A percentile compares a stretch with the other conserved stretches of the same genome.
Conservation (phyloP, 441 rosid species). For the Eutrema salsugineum region DNA sequence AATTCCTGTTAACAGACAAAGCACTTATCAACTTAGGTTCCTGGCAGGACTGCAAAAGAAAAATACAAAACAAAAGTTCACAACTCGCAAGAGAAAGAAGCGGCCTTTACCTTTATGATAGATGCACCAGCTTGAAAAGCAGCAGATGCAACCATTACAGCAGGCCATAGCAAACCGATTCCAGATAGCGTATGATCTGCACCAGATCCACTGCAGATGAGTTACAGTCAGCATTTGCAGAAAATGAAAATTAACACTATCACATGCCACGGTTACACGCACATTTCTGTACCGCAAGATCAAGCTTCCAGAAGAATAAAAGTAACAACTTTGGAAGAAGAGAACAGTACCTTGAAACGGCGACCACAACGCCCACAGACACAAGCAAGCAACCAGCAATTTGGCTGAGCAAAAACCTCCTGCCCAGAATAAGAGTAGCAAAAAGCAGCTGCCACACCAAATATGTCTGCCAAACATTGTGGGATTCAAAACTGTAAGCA, state of each 20-base stretch:
- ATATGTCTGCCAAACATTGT: slow-evolving; percentile 52
- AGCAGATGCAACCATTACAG: slow-evolving; percentile 72
- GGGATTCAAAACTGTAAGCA: not conserved
- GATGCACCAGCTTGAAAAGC: slow-evolving; percentile 90
- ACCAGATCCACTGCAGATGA: slow-evolving; percentile 64
- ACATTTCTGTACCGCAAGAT: not conserved
- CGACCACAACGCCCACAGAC: slow-evolving; percentile 70
- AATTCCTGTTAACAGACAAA: slow-evolving; percentile 57
- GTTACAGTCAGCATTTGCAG: slow-evolving; percentile 10
- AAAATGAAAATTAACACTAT: not conserved
- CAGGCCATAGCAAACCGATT: slow-evolving; percentile 62
- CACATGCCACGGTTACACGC: not conserved
- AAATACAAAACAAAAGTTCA: not conserved
- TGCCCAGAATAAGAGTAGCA: slow-evolving; percentile 58
- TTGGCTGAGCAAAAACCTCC: slow-evolving; percentile 60
- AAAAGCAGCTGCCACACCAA: slow-evolving; percentile 84
- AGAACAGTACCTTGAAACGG: slow-evolving; percentile 64
- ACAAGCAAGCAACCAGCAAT: slow-evolving; percentile 76
- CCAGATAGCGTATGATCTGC: slow-evolving; percentile 56
- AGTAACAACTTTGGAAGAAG: not conserved
- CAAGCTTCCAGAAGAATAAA: not conserved
- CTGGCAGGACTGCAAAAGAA: not conserved
- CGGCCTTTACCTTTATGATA: slow-evolving; percentile 57
- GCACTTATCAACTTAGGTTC: not conserved
- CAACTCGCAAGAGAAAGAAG: slow-evolving; percentile 2